These are phyloP conservation scores for Imleria badia DNA, from an alignment of 768 basidiomycete species.

Conservation along the genomic window DNA sequence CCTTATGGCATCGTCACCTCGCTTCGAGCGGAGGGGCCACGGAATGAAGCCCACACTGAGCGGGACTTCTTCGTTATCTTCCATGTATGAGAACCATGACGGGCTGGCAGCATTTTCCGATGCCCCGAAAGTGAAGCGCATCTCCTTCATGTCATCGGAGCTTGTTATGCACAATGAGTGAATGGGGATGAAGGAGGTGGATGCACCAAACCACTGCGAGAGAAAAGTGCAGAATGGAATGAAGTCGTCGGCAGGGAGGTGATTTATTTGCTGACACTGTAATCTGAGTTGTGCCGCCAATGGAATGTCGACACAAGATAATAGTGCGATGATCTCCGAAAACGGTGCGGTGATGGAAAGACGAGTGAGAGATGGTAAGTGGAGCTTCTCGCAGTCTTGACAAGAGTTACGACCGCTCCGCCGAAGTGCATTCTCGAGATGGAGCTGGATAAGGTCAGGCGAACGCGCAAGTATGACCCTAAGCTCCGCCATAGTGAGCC, in stretches of 20 bases:
- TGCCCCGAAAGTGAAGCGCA: background rate
- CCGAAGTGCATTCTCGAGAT: background rate
- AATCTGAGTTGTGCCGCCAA: background rate
- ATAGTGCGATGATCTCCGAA: background rate
- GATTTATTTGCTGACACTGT: background rate
- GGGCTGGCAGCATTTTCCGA: background rate
- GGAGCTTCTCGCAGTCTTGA: background rate
- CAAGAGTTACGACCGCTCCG: background rate
- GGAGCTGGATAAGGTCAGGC: background rate
- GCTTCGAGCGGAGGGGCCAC: background rate
- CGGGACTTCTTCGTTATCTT: background rate
- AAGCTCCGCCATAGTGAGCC: too few relatives aligned
- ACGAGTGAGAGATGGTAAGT: background rate
- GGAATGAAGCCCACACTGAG: background rate
- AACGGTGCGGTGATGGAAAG: background rate
- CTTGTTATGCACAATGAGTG: background rate
- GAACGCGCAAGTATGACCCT: background rate
- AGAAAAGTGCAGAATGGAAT: background rate
- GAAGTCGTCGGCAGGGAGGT: background rate
- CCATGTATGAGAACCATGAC: too few relatives aligned
- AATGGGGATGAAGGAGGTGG: background rate
- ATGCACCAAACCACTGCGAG: background rate
- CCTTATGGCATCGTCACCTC: background rate
- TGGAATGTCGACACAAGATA: background rate
- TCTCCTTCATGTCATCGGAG: background rate